Evolutionary conservation across 1,284 basidiomycete species (phyloP).

Genomic region (Sutorius eximius): DNA sequence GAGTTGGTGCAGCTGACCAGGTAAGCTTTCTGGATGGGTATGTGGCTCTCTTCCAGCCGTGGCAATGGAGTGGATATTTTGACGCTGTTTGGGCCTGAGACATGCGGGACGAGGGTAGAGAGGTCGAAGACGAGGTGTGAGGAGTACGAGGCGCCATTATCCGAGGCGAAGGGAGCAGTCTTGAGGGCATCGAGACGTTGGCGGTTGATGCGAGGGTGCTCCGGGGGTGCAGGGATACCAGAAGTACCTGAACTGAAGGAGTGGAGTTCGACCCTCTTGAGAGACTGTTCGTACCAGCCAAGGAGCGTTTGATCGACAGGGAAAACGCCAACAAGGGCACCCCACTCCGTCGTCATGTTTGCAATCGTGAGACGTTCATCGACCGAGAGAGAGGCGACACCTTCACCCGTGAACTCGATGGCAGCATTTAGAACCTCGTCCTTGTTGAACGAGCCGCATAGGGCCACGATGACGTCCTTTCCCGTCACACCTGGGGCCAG

Average conservation of each 20-base stretch:
- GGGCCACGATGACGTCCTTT: conserved; percentile 97
- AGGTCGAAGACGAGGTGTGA: conserved; percentile 92
- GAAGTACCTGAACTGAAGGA: conserved; percentile 61
- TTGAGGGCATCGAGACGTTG: conserved; percentile 69
- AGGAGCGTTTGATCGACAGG: conserved; percentile 85
- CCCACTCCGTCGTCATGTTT: conserved; percentile 99
- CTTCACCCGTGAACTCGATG: conserved; percentile 96
- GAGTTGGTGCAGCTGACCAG: conserved; percentile 99
- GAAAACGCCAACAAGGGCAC: conserved; percentile 94
- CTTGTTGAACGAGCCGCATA: conserved; percentile 95
- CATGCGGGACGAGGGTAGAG: conserved; percentile 90
- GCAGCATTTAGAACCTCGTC: conserved; percentile 99
- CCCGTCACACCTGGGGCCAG: conserved; percentile 91
- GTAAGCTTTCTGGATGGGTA: conserved; percentile 96
- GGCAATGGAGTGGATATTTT: conserved; percentile 93
- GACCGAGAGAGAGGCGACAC: conserved; percentile 76
- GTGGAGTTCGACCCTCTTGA: conserved; percentile 78
- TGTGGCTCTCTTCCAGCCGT: conserved; percentile 68
- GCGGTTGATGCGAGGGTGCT: conserved; percentile 88
- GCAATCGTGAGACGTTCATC: conserved; percentile 95
- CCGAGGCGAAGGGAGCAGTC: conserved; percentile 61
- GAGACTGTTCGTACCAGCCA: conserved; percentile 84
- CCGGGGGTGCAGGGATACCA: conserved; percentile 65
- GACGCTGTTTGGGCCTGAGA: conserved; percentile 97
- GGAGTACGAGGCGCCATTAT: conserved; percentile 80